Evolutionary conservation across 2,329 filamentous ascomycete genomes (phyloP), one percentile per base, ranked within the genome.

Genomic region (Endothia cerciana): DNA sequence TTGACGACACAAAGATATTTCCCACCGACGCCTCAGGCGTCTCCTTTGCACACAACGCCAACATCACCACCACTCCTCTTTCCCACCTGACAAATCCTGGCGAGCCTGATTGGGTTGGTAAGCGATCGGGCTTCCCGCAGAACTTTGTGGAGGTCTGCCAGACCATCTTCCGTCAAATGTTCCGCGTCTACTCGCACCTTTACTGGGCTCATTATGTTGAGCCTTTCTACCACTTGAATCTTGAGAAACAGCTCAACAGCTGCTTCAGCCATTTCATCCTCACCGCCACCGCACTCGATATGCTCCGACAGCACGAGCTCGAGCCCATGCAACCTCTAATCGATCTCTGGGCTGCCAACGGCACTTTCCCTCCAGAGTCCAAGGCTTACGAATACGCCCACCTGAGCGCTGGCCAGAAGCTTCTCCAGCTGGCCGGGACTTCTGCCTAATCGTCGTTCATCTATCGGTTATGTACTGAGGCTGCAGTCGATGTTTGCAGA

Each of bases 111-210:
- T 98, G 93, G 92, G 85, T 97, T 65, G 95, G 95, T 73, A 97
- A 96, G 81, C 87, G 91, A 57, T 95, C 92, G 68, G 94, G 94
- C 4, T 99, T 99, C 78, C 95, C 95, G 2, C 88, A 91, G 70
- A 91, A 92, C 71, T 98, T 97, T 77, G 85, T 94, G 72, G 88
- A 90, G 68, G 93, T 97, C 72, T 95, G 94, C 82, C 93, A 96
- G 82, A 90, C 90, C 70, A 95, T 97, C 74, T 94, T 97, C 82
- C 91, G 94, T 73, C 95, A 97, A 80, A 98, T 99, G 91, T 98
- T 99, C 84, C 91, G 95, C 67, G 94, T 97, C 72, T 99, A 99
- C 75, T 91, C 95, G 58, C 95, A 99, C 79, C 88, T 99, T 68
- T 99, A 99, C 83, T 97, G 97, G 86, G 92, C 94, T 65, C 95